Evolutionary conservation across 495 filamentous ascomycete species (phyloP).

Genomic region (Lepraria neglecta): DNA sequence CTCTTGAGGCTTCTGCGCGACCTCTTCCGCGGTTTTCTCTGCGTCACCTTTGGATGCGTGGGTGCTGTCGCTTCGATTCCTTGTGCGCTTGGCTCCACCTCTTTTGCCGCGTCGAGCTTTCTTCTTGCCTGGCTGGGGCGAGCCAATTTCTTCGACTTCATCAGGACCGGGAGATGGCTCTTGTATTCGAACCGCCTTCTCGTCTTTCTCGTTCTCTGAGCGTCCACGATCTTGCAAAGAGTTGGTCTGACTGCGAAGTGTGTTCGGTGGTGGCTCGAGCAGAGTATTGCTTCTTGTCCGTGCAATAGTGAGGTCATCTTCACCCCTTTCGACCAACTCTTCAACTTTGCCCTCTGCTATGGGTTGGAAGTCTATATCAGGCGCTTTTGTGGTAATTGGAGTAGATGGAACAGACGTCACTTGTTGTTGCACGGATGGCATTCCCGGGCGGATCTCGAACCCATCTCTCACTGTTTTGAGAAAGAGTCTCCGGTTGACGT

Average conservation of each 20-base stretch:
- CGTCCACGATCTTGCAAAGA: constrained; percentile 22
- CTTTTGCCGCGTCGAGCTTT: constrained; percentile 75
- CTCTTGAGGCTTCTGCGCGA: constrained; percentile 41
- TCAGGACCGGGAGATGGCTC: constrained; percentile 41
- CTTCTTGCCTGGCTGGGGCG: constrained; percentile 60
- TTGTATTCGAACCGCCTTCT: constrained; percentile 39
- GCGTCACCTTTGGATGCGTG: constrained; percentile 36
- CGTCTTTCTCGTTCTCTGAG: constrained; percentile 28
- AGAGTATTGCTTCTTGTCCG: constrained; percentile 18
- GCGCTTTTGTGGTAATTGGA: constrained; percentile 34
- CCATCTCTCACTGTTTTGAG: constrained; percentile 45
- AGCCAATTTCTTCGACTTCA: constrained; percentile 35
- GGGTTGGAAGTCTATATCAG: constrained; percentile 28
- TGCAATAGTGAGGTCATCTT: constrained; percentile 29
- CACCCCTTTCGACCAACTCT: constrained; percentile 27
- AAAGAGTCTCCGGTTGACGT: constrained; percentile 45
- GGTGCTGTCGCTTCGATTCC: constrained; percentile 44
- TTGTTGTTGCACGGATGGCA: constrained; percentile 41
- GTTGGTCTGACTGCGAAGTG: constrained; percentile 17
- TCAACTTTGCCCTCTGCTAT: constrained; percentile 37
- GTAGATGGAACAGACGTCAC: constrained; percentile 42
- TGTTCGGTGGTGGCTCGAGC: constrained; percentile 19
- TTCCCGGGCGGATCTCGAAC: constrained; percentile 48
- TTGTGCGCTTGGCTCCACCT: constrained; percentile 70
- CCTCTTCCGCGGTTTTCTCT: constrained; percentile 42